Percentiles rank a stretch among this genome's conserved stretches.
Conservation (phyloP, 1,284 basidiomycete species). For the Apiotrichum domesticum region DNA sequence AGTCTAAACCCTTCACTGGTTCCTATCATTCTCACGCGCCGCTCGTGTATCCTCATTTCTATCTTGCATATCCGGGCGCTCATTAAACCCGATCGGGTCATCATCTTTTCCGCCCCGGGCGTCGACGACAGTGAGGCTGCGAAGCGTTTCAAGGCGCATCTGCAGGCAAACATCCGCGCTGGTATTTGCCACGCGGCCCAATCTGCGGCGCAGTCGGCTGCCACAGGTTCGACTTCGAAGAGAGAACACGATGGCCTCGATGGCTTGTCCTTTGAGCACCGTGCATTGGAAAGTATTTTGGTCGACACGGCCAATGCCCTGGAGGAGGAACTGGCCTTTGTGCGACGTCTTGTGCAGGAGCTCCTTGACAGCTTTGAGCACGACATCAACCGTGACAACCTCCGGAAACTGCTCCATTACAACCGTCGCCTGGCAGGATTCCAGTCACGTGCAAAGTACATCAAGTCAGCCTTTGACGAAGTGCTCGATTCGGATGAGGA, state of each 20-base stretch:
- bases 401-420: conserved; percentile 83
- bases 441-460: conserved; percentile 80
- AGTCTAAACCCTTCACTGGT: conserved; percentile 69
- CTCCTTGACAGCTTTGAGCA: conserved; percentile 86
- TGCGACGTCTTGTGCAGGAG: conserved; percentile 73
- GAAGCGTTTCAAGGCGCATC: conserved; percentile 77
- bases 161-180: conserved; percentile 58
- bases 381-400: conserved; percentile 85
- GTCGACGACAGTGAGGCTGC: conserved; percentile 76
- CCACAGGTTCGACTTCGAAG: not conserved
- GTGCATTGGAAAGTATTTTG: conserved; percentile 82
- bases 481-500: conserved; percentile 90
- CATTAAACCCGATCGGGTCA: conserved; percentile 84
- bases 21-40: conserved; percentile 84
- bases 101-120: conserved; percentile 87
- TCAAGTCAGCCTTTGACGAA: conserved; percentile 84
- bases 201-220: not conserved
- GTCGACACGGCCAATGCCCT: conserved; percentile 81
- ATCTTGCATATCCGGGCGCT: conserved; percentile 90
- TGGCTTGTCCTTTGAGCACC: conserved; percentile 74
- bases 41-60: conserved; percentile 84
- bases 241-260: not conserved
- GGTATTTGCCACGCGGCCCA: conserved; percentile 19
- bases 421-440: conserved; percentile 78
- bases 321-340: conserved; percentile 88